Conservation (phyloP, 192 early-diverging fungal species). For the Geranomyces michiganensis region DNA sequence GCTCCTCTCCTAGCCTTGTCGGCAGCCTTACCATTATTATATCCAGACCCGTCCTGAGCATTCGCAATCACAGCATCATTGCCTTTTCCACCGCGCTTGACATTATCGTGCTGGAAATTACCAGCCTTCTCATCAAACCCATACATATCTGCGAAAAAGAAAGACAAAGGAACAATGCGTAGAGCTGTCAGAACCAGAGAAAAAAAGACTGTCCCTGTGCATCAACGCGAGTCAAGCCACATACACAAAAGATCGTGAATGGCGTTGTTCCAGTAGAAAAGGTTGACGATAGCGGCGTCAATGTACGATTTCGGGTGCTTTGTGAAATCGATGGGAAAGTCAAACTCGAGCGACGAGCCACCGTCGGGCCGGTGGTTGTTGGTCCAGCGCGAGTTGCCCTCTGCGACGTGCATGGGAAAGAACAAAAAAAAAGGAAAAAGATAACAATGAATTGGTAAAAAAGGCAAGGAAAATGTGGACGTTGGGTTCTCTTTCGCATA, state of each 20-base stretch:
- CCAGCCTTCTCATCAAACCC: constrained; percentile 90
- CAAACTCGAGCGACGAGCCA: constrained; percentile 60
- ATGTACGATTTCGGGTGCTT: constrained; percentile 70
- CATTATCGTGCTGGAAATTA: constrained; percentile 93
- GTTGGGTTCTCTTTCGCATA: too few species aligned
- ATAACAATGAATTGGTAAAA: background rate
- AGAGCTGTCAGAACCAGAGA: too few species aligned
- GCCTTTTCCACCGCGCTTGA: constrained; percentile 74
- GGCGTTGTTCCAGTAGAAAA: constrained; percentile 92
- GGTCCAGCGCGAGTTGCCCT: constrained; percentile 72
- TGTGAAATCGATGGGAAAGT: constrained; percentile 71
- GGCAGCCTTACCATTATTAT: constrained; percentile 67
- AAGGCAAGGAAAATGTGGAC: too few species aligned
- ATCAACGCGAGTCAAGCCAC: too few species aligned
- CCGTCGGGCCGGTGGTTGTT: constrained; percentile 78
- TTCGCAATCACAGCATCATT: constrained; percentile 88
- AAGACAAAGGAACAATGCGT: background rate
- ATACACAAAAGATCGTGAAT: constrained; percentile 89
- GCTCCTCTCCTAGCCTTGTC: too few species aligned
- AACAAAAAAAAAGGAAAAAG: background rate
- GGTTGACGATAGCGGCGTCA: constrained; percentile 79
- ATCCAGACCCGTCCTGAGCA: constrained; percentile 89
- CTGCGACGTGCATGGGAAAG: constrained; percentile 13
- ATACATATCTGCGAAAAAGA: constrained; percentile 66
- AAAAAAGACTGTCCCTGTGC: too few species aligned